Conservation (phyloP, 441 rosid genomes). For the Erysimum cheiri region DNA sequence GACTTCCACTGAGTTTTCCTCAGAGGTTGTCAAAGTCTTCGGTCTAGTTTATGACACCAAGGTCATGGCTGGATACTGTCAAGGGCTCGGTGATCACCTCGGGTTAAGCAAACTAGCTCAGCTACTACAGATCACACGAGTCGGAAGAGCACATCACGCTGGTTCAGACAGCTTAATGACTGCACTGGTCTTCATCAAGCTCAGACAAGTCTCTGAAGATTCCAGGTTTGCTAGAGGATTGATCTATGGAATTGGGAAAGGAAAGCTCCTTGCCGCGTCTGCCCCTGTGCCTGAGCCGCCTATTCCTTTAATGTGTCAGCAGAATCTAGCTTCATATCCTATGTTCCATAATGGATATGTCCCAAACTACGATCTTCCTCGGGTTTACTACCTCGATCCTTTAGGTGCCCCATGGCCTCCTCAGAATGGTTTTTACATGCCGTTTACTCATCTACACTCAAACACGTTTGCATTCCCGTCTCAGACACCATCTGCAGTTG, state of each 20-base stretch:
- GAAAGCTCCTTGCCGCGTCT: not conserved
- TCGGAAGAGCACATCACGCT: slow-evolving; percentile 43
- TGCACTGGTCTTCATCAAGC: slow-evolving; percentile 37
- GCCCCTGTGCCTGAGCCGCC: not conserved
- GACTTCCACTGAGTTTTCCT: slow-evolving; percentile 16
- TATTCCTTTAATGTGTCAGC: slow-evolving; percentile 15
- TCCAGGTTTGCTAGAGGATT: slow-evolving; percentile 39
- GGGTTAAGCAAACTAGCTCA: slow-evolving; percentile 40
- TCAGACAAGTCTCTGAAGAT: slow-evolving; percentile 24
- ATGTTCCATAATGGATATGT: slow-evolving; percentile 24
- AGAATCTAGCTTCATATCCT: slow-evolving; percentile 33
- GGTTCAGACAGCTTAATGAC: slow-evolving; percentile 45
- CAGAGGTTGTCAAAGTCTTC: not conserved
- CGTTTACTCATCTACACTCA: slow-evolving; percentile 10
- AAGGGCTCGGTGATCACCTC: slow-evolving; percentile 37
- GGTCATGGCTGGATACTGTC: slow-evolving; percentile 41
- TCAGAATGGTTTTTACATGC: slow-evolving; percentile 27
- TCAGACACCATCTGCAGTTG: slow-evolving; percentile 35
- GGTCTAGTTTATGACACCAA: slow-evolving; percentile 44
- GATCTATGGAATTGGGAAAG: slow-evolving; percentile 40
- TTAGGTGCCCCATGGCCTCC: slow-evolving; percentile 14
- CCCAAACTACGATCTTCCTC: slow-evolving; percentile 27
- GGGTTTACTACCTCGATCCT: not conserved
- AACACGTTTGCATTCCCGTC: slow-evolving; percentile 14
- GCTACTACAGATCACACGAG: slow-evolving; percentile 29